phyloP scores from a whole-genome alignment of 805 yeast species.

The Starmerella gropengiesseri region DNA sequence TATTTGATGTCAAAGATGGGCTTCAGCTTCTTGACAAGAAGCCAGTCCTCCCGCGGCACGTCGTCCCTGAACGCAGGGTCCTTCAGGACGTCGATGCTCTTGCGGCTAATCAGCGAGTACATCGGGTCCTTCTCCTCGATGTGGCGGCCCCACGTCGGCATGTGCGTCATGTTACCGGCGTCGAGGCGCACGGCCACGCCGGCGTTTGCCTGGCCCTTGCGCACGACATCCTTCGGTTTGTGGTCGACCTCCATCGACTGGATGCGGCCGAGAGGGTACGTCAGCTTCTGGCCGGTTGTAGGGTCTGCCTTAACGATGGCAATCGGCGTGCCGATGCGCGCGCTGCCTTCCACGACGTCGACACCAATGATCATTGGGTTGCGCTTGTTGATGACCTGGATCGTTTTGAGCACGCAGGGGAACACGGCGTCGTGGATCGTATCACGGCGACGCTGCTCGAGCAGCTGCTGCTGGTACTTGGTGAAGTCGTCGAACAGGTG shows the following conservation, averaged over 20 bases:
- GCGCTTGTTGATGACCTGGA: constrained; percentile 95
- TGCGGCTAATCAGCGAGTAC: constrained; percentile 83
- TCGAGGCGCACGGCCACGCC: constrained; percentile 99
- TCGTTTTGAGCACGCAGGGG: constrained; percentile 90
- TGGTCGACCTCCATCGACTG: constrained; percentile 93
- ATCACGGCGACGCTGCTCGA: constrained; percentile 84
- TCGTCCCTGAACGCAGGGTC: constrained; percentile 95
- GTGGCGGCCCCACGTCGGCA: constrained; percentile 99
- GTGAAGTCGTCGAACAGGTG: constrained; percentile 93
- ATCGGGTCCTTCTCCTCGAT: constrained; percentile 85
- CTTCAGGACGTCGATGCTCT: constrained; percentile 90
- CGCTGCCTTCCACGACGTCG: constrained; percentile 83
- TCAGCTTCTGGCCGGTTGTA: constrained; percentile 58
- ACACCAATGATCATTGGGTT: constrained; percentile 99
- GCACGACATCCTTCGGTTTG: constrained; percentile 63
- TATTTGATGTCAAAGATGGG: constrained; percentile 74
- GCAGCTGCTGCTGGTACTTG: constrained; percentile 75
- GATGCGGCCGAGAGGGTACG: constrained; percentile 72
- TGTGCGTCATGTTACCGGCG: constrained; percentile 70
- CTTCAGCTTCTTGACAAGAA: constrained; percentile 78
- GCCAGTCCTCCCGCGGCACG: constrained; percentile 93
- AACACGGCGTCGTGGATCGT: constrained; percentile 78
- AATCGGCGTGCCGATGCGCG: constrained; percentile 88
- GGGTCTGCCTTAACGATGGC: constrained; percentile 89
- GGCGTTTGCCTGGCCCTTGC: constrained; percentile 91